Evolutionary conservation across 1,139 yeast species (phyloP).

Genomic region (Geotrichum aggregatum): DNA sequence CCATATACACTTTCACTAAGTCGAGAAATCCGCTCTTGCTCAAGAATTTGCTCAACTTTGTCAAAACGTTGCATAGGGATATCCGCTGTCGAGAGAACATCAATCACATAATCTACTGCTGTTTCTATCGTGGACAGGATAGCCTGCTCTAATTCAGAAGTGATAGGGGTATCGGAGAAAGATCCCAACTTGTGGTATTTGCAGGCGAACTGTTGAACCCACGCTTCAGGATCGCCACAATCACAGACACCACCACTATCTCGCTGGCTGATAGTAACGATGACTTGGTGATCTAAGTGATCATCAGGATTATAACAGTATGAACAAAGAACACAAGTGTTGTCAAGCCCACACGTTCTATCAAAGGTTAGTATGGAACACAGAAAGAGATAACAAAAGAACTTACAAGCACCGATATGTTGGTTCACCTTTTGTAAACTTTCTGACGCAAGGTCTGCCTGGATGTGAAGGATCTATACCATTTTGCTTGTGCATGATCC

Average conservation of each 20-base stretch:
- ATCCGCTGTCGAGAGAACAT: conserved; percentile 53
- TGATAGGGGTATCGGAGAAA: conserved; percentile 26
- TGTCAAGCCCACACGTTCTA: conserved; percentile 75
- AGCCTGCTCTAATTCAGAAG: conserved; percentile 31
- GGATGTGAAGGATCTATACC: conserved; percentile 47
- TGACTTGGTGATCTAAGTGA: conserved; percentile 74
- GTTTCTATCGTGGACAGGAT: conserved; percentile 47
- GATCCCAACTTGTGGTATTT: conserved; percentile 34
- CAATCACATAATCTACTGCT: conserved; percentile 69
- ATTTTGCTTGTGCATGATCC: conserved; percentile 28
- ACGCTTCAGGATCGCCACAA: conserved; percentile 88
- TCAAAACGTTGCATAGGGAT: conserved; percentile 38
- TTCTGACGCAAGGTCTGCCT: conserved; percentile 70
- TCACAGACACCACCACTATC: conserved; percentile 94
- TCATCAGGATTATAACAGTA: conserved; percentile 66
- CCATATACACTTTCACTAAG: conserved; percentile 42
- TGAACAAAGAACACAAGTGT: conserved; percentile 80
- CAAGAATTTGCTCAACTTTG: conserved; percentile 28
- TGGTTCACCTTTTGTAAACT: conserved; percentile 80
- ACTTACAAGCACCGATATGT: conserved; percentile 63
- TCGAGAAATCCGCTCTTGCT: conserved; percentile 35
- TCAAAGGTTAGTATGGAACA: background rate
- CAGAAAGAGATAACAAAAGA: background rate
- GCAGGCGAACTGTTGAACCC: conserved; percentile 58
- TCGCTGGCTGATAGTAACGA: conserved; percentile 65